Conservation (phyloP, 169 alveolate species). For the Ichthyophthirius multifiliis region DNA sequence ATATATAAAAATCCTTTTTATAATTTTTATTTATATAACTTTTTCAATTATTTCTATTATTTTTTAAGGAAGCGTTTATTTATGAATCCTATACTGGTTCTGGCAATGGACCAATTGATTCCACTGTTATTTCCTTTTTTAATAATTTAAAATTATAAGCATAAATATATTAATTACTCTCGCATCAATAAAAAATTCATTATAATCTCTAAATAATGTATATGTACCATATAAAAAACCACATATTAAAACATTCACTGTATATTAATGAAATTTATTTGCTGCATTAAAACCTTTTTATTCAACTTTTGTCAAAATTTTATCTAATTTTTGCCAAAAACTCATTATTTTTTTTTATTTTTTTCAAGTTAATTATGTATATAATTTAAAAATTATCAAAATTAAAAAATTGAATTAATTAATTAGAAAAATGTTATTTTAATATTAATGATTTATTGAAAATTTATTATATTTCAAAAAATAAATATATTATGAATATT, state of each 20-base stretch:
- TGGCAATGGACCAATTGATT: slow-evolving; percentile 2
- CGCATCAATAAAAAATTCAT: slow-evolving; percentile 7
- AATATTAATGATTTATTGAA: too few relatives aligned
- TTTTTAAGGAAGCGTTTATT: slow-evolving; percentile 2
- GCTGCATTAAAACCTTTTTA: slow-evolving; percentile 13
- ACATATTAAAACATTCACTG: neutral
- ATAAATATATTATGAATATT: too few relatives aligned
- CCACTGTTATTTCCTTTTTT: neutral
- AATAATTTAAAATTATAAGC: too few relatives aligned
- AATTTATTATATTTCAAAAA: too few relatives aligned
- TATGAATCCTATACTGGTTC: neutral
- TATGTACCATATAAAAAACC: slow-evolving; percentile 20
- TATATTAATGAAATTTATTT: slow-evolving; percentile 5
- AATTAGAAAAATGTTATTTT: too few relatives aligned
- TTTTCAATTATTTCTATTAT: too few relatives aligned
- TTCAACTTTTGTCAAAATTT: slow-evolving; percentile 6
- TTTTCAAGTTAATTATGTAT: neutral
- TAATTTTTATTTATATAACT: too few relatives aligned
- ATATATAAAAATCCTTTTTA: too few relatives aligned
- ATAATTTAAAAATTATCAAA: too few relatives aligned
- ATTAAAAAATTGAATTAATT: too few relatives aligned
- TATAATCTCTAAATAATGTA: slow-evolving; percentile 28
- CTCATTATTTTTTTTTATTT: neutral
- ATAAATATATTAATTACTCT: neutral
- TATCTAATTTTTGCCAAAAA: slow-evolving; percentile 20